Conservation (phyloP, 257 asterid species). For the Solanum sejunctum region DNA sequence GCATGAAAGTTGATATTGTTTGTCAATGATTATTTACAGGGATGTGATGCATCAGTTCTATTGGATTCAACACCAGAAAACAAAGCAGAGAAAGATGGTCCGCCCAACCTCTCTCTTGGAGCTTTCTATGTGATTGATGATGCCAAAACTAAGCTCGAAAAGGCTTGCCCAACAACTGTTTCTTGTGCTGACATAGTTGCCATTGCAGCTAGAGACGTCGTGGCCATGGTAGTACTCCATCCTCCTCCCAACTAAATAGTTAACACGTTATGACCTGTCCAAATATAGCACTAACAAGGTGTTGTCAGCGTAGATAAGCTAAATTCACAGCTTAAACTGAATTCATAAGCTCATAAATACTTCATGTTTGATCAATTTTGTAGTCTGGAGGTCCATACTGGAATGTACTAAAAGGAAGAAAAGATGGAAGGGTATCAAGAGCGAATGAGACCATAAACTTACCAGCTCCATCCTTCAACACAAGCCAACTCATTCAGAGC, state of each 20-base stretch:
- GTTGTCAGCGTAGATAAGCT: not conserved
- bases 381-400: constrained; percentile 66
- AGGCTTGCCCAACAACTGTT: constrained; percentile 50
- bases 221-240: constrained; percentile 32
- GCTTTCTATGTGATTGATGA: constrained; percentile 62
- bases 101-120: constrained; percentile 51
- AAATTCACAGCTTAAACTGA: not conserved
- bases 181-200: constrained; percentile 77
- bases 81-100: constrained; percentile 77
- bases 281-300: not conserved
- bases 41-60: constrained; percentile 77
- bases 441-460: constrained; percentile 60
- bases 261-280: not conserved
- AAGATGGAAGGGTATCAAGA: constrained; percentile 48
- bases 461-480: constrained; percentile 51
- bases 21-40: constrained; percentile 25
- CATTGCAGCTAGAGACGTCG: constrained; percentile 62
- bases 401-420: constrained; percentile 54
- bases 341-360: not conserved
- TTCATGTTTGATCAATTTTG: not conserved
- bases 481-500: constrained; percentile 43
- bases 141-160: constrained; percentile 51
- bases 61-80: constrained; percentile 54
- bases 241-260: not conserved
- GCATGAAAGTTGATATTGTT: not conserved